phyloP scores from a whole-genome alignment of 1,139 yeast species.

The Sugiyamaella castrensis region DNA sequence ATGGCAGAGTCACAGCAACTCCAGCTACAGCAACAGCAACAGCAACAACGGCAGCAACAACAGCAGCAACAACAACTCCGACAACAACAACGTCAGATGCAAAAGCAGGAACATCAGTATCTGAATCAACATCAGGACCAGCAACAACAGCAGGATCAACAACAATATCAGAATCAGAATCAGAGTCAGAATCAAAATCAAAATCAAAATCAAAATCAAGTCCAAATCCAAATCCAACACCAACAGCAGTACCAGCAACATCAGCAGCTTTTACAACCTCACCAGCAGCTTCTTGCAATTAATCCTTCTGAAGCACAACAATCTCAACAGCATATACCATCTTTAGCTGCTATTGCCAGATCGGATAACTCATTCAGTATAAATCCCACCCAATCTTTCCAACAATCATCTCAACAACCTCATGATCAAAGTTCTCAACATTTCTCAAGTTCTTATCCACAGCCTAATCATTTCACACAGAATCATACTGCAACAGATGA shows the following conservation, averaged over 20 bases:
- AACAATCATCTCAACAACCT: conserved; percentile 3
- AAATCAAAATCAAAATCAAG: not conserved
- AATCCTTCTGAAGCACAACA: not conserved
- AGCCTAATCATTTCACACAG: not conserved
- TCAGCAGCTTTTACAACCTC: not conserved
- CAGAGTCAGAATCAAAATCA: not conserved
- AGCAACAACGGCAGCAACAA: not conserved
- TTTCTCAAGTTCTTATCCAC: conserved; percentile 7
- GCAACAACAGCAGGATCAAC: not conserved
- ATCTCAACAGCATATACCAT: not conserved
- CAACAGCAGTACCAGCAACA: not conserved
- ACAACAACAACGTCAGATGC: not conserved
- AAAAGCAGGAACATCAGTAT: not conserved
- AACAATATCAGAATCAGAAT: not conserved
- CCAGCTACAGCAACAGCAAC: not conserved
- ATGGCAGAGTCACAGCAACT: not conserved
- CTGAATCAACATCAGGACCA: not conserved
- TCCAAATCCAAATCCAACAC: not conserved
- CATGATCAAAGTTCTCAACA: conserved; percentile 7
- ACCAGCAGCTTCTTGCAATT: conserved; percentile 1
- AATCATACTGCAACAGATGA: not conserved
- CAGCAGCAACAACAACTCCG: not conserved
- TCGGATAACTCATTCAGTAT: not conserved
- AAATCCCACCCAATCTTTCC: conserved; percentile 6
- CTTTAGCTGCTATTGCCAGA: no score